Base-by-base conservation (phyloP, 805 yeast species). In the Pichia scutulata region DNA sequence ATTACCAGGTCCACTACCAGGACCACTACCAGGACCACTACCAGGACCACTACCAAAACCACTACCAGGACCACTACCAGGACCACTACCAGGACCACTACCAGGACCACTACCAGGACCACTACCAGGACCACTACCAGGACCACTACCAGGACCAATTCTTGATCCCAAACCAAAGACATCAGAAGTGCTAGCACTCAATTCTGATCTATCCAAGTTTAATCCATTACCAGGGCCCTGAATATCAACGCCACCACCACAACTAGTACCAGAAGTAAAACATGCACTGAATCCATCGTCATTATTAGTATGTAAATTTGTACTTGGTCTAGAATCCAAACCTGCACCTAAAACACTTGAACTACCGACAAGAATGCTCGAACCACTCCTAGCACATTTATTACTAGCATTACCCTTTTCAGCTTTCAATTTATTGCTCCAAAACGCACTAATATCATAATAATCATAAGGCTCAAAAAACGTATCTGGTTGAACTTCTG, bases 91-190 rank as follows among this genome's bases (percentile, higher is more conserved):
- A 28, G 30, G 30, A 28, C 30, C 30, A 28, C 10, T 28, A 28
- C 30, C 30, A 7, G 3, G 12, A 10, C 30, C 30, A 7, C 3
- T 7, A 28, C 30, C 30, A 28, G 30, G 30, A 28, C 30, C 30
- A 7, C 3, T 7, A 28, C 50, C 71, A 72, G 55, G 70, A 7
- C 67, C 55, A 1, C 71, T 69, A 14, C 67, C 67, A 53, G 41
- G 26, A 21, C 54, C 53, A 18, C 6, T 10, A 1, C 55, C 63
- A 22, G 47, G 23, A 16, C 55, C 51, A 12, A 4, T 9, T 5
- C 56, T 51, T 23, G 46, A 39, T 10, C 56, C 44, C 14, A 37
- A 26, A 13, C 55, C 50, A 16, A n/a, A n/a, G n/a, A n/a, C n/a
- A n/a, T n/a, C n/a, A n/a, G n/a, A n/a, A n/a, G n/a, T n/a, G n/a